Evolutionary conservation across 352 stramenopile genomes (phyloP), one percentile per base, ranked within the genome.

Genomic region (Aphanomyces invadans): DNA sequence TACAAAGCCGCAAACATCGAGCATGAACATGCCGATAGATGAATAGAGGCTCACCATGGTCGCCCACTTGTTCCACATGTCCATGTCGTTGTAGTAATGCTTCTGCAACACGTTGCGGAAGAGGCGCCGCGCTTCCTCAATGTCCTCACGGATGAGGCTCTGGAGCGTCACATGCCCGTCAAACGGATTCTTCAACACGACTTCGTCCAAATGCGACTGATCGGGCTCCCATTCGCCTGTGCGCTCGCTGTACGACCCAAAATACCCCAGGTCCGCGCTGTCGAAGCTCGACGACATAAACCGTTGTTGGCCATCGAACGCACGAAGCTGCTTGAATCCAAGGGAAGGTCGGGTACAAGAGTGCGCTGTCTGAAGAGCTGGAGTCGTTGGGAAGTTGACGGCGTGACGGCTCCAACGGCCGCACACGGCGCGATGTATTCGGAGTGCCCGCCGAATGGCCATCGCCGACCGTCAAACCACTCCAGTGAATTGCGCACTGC

Each of bases 1-100:
- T 60, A 59, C 46, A 51, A 31, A 55, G 49, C 68, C n/a, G 45
- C 57, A 9, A 31, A 12, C 44, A 32, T 48, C 19, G 46, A 3
- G 17, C 23, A 46, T 38, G 15, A 29, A 52, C n/a, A 11, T 26
- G 53, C 19, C 11, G 3, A 53, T 26, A 15, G 45, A 9, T 12
- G 29, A 17, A 56, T 55, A 21, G n/a, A 23, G 7, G 25, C 28
- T 19, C 46, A 73, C 68, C 86, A 95, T 95, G 46, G 86, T 83
- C 49, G 76, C 86, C 86, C 86, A 95, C 68, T 95, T 95, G 76
- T 95, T 95, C 86, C 86, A 95, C 86, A 95, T 95, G 69, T 76
- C 79, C 83, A 95, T 92, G 74, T 95, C 83, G 23, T 84, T 80
- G 4, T 74, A 69, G 71, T 95, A 95, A 33, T 85, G 72, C 53